A percentile compares a stretch with the other conserved stretches of the same genome.
phyloP scores from a whole-genome alignment of 805 yeast species.

The Debaryomyces prosopidis region DNA sequence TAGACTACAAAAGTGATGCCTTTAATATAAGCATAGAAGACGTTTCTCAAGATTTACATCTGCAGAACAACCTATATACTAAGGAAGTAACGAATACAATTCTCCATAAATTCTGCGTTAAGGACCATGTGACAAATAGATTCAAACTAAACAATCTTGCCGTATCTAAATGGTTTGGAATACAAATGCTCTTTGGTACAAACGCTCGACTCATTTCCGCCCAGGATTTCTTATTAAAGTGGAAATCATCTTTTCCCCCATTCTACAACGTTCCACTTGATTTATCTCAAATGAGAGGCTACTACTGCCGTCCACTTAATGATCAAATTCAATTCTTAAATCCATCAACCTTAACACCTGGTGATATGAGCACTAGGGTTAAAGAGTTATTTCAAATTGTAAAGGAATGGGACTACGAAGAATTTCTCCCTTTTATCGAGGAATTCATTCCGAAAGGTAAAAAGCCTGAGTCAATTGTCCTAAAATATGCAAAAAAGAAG shows the following conservation, averaged over 20 bases:
- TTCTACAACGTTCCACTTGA: constrained; percentile 62
- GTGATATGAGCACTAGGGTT: constrained; percentile 30
- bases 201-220: constrained; percentile 21
- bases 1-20: constrained; percentile 16
- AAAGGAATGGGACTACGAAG: constrained; percentile 40
- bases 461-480: constrained; percentile 36
- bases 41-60: constrained; percentile 19
- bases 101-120: constrained; percentile 44
- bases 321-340: constrained; percentile 56
- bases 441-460: constrained; percentile 34
- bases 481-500: constrained; percentile 39
- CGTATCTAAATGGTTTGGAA: constrained; percentile 66
- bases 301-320: constrained; percentile 48
- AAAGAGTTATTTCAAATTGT: constrained; percentile 32
- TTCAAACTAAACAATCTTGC: constrained; percentile 42
- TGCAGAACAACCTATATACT: constrained; percentile 29
- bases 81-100: constrained; percentile 50
- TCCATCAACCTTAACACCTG: constrained; percentile 45
- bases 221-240: constrained; percentile 61
- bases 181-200: constrained; percentile 40
- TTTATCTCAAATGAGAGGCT: constrained; percentile 53
- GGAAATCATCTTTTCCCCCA: constrained; percentile 66
- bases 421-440: constrained; percentile 34
- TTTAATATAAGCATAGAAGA: constrained; percentile 12
- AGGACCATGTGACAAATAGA: constrained; percentile 13